These are phyloP conservation scores for Vinca minor DNA, from an alignment of 257 asterid genomes.

Conservation along the genomic window DNA sequence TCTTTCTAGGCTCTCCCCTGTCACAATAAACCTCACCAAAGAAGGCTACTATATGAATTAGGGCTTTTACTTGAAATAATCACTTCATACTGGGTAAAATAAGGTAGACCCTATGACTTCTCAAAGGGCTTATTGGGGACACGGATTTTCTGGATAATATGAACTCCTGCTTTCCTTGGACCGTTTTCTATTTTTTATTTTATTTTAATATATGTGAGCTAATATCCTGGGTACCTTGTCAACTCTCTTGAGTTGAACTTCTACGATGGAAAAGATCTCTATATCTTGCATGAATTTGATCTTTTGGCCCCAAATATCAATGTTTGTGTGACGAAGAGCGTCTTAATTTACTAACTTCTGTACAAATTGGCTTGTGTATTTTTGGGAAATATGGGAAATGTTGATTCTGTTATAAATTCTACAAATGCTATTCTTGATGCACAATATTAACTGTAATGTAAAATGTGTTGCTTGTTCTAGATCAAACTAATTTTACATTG, in stretches of 20 bases:
- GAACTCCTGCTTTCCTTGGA: background rate
- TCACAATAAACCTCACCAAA: no score
- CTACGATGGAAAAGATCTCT: background rate
- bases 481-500: background rate
- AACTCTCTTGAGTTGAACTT: background rate
- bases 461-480: background rate
- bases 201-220: background rate
- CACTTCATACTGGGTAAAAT: background rate
- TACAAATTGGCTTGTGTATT: background rate
- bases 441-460: background rate
- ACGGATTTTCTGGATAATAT: background rate
- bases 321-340: background rate
- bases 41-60: no score
- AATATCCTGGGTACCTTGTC: background rate
- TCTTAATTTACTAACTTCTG: background rate
- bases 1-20: no score
- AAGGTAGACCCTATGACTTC: background rate
- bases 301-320: background rate
- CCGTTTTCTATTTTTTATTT: background rate
- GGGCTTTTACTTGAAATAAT: background rate
- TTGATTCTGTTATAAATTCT: background rate
- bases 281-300: background rate
- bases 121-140: background rate
- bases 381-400: background rate
- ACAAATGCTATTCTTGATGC: no score